Evolutionary conservation across 2,329 filamentous ascomycete genomes (phyloP), one percentile per base, ranked within the genome.

Genomic region (Tolypocladium ophioglossoides): DNA sequence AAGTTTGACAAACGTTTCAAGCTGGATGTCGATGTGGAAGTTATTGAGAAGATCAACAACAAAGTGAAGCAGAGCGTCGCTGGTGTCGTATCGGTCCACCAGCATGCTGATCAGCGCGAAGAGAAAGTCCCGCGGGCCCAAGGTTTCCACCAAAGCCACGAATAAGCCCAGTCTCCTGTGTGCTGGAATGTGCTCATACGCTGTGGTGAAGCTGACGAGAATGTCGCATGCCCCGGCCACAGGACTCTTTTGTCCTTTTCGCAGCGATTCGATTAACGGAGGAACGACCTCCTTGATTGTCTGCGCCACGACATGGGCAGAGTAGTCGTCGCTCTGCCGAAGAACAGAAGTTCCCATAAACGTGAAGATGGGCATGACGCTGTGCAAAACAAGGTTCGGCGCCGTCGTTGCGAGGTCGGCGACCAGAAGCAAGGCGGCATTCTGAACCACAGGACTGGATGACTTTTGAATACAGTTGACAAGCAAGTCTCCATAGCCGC

Each of bases 281-380:
- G 95, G 95, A 34, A 99, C 89, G 24, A 99, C 91, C 62, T 92
- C 87, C 57, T 91, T 89, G 62, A 99, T 91, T 2, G 94, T 97
- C 74, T 90, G 91, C 63, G 95, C 90, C 55, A 96, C 92, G 35
- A 99, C 92, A 67, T 96, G 89, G 14, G 91, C 91, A 24, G 94
- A 97, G 72, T 96, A 97, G 62, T 97, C 92, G 63, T 99, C 95
- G 62, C 89, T 90, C 72, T 96, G 92, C 50, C 89, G 85, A 51
- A 99, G 79, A 22, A 96, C 86, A 4, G 89, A 96, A 46, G 86
- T 87, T 44, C 92, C 91, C 86, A 97, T 96, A 67, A 97, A 96
- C 0, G 94, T 97, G 72, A 99, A 99, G 52, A 99, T 92, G 14
- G 94, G 94, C 94, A 99, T 99, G 53, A 99, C 89, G 62, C 91